phyloP scores from a whole-genome alignment of 2,329 filamentous ascomycete genomes.

The Phoma sp. region DNA sequence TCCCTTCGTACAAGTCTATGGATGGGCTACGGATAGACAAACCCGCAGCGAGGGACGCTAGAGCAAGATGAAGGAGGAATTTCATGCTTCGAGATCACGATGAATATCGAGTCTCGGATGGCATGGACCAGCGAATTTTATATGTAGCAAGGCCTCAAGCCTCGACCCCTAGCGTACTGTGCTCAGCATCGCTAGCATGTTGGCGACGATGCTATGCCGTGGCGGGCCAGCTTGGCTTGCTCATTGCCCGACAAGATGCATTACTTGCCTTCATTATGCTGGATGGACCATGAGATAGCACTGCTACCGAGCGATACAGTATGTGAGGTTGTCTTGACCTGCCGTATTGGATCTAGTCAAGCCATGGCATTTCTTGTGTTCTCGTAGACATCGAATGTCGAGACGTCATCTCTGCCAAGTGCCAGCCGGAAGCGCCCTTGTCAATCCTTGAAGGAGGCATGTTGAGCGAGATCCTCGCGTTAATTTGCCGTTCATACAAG shows the following conservation, averaged over 20 bases:
- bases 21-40: slow-evolving; percentile 33
- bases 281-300: slow-evolving; percentile 15
- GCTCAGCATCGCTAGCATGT: background rate
- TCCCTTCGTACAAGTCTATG: slow-evolving; percentile 47
- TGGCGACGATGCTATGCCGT: background rate
- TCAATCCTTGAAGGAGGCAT: background rate
- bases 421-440: background rate
- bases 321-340: slow-evolving; percentile 27
- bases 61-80: slow-evolving; percentile 20
- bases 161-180: background rate
- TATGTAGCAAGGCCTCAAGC: background rate
- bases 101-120: background rate
- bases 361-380: slow-evolving; percentile 32
- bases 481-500: background rate
- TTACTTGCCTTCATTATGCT: background rate
- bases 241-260: slow-evolving; percentile 1
- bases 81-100: slow-evolving; percentile 18
- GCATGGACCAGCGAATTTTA: background rate
- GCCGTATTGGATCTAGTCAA: slow-evolving; percentile 25
- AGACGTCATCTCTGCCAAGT: slow-evolving; percentile 24
- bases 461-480: background rate
- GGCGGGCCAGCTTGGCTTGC: background rate
- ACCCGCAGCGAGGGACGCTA: slow-evolving; percentile 24
- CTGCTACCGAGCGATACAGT: slow-evolving; percentile 11
- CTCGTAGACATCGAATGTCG: slow-evolving; percentile 1